phyloP scores from a whole-genome alignment of 2,329 filamentous ascomycete species.

The Rachicladosporium sp. region DNA sequence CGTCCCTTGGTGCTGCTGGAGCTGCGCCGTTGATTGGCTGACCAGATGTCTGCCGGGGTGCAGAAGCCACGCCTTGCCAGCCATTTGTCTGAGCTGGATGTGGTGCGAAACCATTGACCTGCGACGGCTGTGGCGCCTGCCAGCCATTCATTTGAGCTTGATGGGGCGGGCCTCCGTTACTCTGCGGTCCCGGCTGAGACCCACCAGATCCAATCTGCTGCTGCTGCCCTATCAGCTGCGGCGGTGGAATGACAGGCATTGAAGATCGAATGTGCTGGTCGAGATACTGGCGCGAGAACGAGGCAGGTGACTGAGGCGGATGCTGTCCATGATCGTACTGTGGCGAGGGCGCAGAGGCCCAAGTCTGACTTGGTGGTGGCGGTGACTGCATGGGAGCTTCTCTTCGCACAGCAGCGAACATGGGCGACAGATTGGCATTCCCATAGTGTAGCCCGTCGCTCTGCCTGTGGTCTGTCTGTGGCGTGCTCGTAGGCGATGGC shows the following conservation, averaged over 20 bases:
- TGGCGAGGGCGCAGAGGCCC: conserved; percentile 6
- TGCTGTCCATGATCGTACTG: conserved; percentile 5
- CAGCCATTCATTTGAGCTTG: no score
- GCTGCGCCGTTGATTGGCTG: not conserved
- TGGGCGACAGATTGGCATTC: conserved; percentile 35
- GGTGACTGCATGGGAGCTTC: conserved; percentile 31
- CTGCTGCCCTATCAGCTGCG: not conserved
- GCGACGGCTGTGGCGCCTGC: no score
- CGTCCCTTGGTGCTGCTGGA: conserved; percentile 13
- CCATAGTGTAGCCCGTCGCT: conserved; percentile 26
- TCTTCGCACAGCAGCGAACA: conserved; percentile 36
- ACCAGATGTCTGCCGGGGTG: no score
- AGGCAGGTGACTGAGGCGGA: conserved; percentile 9
- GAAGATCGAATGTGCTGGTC: conserved; percentile 19
- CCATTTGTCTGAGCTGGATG: no score
- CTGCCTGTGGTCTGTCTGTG: not conserved
- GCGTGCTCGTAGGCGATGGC: no score
- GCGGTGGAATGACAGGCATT: conserved; percentile 7
- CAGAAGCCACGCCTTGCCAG: no score
- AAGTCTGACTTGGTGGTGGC: conserved; percentile 28
- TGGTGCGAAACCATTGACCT: no score
- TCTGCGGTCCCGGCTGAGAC: no score
- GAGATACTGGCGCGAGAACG: conserved; percentile 21
- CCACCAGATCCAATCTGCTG: no score
- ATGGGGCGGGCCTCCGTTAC: no score